Percentiles rank a stretch among this genome's conserved stretches.
phyloP scores from a whole-genome alignment of 148 eudicot species.

The Vaccinium myrtillus region DNA sequence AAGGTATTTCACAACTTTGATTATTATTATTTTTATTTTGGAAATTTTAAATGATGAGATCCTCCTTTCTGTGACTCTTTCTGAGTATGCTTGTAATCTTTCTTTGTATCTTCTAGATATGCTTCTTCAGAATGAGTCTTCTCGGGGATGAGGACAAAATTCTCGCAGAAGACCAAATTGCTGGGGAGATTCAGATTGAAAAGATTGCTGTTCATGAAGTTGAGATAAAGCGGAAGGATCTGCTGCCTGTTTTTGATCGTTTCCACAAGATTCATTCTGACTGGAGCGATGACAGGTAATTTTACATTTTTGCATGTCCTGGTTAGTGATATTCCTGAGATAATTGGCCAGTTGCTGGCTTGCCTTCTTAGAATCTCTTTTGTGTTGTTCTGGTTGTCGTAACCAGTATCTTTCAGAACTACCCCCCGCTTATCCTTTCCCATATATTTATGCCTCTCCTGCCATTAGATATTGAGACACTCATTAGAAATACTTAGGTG shows the following conservation, averaged over 20 bases:
- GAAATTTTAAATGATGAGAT: constrained; percentile 2
- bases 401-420: not conserved
- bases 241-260: constrained; percentile 84
- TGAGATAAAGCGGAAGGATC: constrained; percentile 74
- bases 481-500: too few species aligned
- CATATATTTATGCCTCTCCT: not conserved
- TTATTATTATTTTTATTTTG: not conserved
- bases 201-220: constrained; percentile 58
- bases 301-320: constrained; percentile 10
- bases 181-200: constrained; percentile 84
- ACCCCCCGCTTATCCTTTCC: not conserved
- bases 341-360: not conserved
- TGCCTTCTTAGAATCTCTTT: too few species aligned
- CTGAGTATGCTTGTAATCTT: not conserved
- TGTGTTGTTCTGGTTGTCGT: too few species aligned
- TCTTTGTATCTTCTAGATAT: constrained; percentile 43
- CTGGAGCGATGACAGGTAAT: constrained; percentile 67
- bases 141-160: constrained; percentile 24
- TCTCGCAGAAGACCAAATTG: constrained; percentile 20
- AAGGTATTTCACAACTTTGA: constrained; percentile 41
- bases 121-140: constrained; percentile 56
- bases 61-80: constrained; percentile 13
- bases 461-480: not conserved
- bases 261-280: constrained; percentile 60
- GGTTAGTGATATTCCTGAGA: not conserved